phyloP scores from a whole-genome alignment of 352 stramenopile species.

The Phytophthora pisi region DNA sequence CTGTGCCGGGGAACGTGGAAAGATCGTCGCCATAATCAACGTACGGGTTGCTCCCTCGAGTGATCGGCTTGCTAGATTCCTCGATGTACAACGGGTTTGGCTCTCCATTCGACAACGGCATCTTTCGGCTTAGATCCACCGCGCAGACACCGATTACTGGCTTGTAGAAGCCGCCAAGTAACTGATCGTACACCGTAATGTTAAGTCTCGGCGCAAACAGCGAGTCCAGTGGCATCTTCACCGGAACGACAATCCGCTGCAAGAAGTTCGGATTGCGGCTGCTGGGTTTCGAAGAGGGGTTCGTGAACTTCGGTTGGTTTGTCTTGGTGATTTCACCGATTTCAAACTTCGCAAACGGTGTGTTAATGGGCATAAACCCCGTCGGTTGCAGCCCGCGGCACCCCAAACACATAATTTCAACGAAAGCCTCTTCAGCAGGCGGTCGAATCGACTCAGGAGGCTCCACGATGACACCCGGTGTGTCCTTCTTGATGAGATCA shows the following conservation, averaged over 20 bases:
- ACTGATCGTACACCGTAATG: conserved; percentile 83
- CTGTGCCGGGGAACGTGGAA: conserved; percentile 59
- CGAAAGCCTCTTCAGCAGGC: conserved; percentile 62
- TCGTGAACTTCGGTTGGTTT: conserved; percentile 72
- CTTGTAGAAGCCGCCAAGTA: conserved; percentile 86
- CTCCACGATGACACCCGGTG: conserved; percentile 57
- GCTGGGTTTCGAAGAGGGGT: conserved; percentile 77
- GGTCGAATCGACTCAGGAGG: conserved; percentile 67
- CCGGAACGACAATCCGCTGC: conserved; percentile 80
- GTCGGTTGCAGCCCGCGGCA: conserved; percentile 79
- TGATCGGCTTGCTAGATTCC: conserved; percentile 34
- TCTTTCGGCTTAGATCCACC: conserved; percentile 77
- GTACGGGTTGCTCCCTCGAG: conserved; percentile 61
- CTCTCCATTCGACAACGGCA: conserved; percentile 69
- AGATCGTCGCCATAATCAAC: conserved; percentile 64
- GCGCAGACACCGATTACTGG: conserved; percentile 78
- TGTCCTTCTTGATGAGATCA: conserved; percentile 74
- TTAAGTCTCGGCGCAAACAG: conserved; percentile 87
- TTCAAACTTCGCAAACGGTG: conserved; percentile 88
- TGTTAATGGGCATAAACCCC: conserved; percentile 85
- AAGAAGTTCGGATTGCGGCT: conserved; percentile 90
- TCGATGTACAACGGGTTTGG: conserved; percentile 66
- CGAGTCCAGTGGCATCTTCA: conserved; percentile 85
- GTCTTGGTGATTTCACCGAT: conserved; percentile 67
- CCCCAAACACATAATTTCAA: conserved; percentile 85